A percentile compares a stretch with the other conserved stretches of the same genome.
Evolutionary conservation across 2,329 filamentous ascomycete genomes (phyloP).

Genomic region (Zymoseptoria ardabiliae): DNA sequence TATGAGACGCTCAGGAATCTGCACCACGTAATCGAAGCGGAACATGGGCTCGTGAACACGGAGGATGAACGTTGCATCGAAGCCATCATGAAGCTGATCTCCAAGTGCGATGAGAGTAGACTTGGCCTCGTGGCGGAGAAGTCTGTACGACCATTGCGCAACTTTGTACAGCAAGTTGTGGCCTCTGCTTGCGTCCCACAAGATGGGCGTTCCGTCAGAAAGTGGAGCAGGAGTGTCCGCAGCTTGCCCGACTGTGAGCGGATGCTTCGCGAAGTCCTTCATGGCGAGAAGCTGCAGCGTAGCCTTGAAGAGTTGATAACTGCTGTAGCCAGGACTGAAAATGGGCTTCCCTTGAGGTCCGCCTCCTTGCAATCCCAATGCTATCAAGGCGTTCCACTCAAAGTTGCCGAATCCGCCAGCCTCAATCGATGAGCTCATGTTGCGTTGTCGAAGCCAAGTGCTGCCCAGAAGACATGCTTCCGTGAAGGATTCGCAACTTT

Average conservation of each 20-base stretch:
- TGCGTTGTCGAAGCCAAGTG: constrained; percentile 83
- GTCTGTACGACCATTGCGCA: constrained; percentile 70
- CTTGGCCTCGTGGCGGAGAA: constrained; percentile 67
- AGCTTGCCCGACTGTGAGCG: constrained; percentile 42
- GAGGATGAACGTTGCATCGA: constrained; percentile 74
- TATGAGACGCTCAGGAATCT: constrained; percentile 20
- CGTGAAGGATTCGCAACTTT: constrained; percentile 63
- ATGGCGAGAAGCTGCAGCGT: constrained; percentile 77
- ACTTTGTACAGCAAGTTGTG: constrained; percentile 89
- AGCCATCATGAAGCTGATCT: constrained; percentile 68
- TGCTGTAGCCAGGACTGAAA: constrained; percentile 74
- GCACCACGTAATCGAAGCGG: constrained; percentile 49
- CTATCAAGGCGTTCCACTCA: constrained; percentile 78
- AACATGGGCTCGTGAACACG: constrained; percentile 46
- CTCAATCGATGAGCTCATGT: constrained; percentile 62
- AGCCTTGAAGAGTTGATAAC: constrained; percentile 91
- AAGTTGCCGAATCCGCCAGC: constrained; percentile 86
- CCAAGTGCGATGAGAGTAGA: constrained; percentile 68
- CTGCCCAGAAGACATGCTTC: constrained; percentile 82
- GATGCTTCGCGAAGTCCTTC: constrained; percentile 61
- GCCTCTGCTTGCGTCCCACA: constrained; percentile 68
- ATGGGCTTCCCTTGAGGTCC: constrained; percentile 63
- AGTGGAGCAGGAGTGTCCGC: constrained; percentile 28
- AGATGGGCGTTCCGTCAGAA: constrained; percentile 52
- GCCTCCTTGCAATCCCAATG: constrained; percentile 72